Conservation (phyloP, 129 eudicot species). For the Artemisia tridentata region DNA sequence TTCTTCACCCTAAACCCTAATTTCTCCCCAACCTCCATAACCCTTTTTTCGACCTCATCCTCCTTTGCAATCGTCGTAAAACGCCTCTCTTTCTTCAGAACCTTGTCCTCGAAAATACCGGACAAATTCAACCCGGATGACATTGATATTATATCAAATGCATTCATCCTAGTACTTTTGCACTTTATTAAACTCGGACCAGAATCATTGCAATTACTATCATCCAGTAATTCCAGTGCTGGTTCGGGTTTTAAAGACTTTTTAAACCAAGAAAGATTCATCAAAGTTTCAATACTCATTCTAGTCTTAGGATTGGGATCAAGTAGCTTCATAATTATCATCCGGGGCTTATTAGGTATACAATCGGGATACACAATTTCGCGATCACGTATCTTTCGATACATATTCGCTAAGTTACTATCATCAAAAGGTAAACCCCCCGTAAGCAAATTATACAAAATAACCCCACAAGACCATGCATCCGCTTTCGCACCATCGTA, state of each 20-base stretch:
- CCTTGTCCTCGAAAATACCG: conserved; percentile 51
- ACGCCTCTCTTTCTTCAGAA: conserved; percentile 43
- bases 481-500: conserved; percentile 87
- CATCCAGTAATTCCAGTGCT: conserved; percentile 10
- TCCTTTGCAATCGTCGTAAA: conserved; percentile 40
- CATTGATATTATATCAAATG: conserved; percentile 85
- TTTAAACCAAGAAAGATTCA: conserved; percentile 59
- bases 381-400: conserved; percentile 52
- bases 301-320: conserved; percentile 78
- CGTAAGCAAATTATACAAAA: conserved; percentile 51
- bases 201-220: conserved; percentile 15
- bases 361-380: conserved; percentile 54
- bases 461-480: conserved; percentile 91
- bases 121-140: conserved; percentile 75
- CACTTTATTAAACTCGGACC: conserved; percentile 12
- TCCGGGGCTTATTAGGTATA: conserved; percentile 49
- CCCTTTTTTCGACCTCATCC: conserved; percentile 51
- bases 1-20: conserved; percentile 51
- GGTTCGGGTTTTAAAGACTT: conserved; percentile 29
- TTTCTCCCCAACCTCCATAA: conserved; percentile 46
- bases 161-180: conserved; percentile 41
- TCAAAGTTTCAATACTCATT: conserved; percentile 47
- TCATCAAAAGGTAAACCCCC: conserved; percentile 74
- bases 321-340: conserved; percentile 47
- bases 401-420: conserved; percentile 58